These are phyloP conservation scores for Fallopia convolvulus DNA, from an alignment of 148 eudicot genomes.

Conservation along the genomic window DNA sequence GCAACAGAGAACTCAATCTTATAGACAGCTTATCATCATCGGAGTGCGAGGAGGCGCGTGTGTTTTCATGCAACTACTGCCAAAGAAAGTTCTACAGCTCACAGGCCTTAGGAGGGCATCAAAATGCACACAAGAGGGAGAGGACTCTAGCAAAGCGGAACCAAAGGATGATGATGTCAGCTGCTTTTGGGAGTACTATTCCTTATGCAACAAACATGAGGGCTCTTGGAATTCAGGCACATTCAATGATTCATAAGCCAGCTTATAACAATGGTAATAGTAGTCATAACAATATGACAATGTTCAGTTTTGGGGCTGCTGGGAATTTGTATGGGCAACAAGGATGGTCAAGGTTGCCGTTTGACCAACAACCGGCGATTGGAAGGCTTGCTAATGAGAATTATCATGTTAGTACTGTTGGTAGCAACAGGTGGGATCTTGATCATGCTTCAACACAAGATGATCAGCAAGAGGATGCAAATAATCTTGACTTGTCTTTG, in stretches of 20 bases:
- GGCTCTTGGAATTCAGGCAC: conserved; percentile 79
- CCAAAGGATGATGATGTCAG: conserved; percentile 25
- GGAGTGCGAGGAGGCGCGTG: conserved; percentile 51
- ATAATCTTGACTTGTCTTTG: conserved; percentile 54
- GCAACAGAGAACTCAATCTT: conserved; percentile 38
- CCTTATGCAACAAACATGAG: conserved; percentile 62
- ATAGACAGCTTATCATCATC: conserved; percentile 39
- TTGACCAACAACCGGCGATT: conserved; percentile 57
- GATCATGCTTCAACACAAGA: conserved; percentile 15
- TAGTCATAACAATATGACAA: conserved; percentile 16
- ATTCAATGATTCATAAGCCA: conserved; percentile 73
- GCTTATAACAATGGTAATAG: too few relatives aligned
- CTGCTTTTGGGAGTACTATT: conserved; percentile 34
- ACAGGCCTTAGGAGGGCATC: conserved; percentile 87
- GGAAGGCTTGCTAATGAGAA: conserved; percentile 36
- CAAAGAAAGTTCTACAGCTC: conserved; percentile 74
- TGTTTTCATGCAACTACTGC: conserved; percentile 77
- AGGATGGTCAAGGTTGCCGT: conserved; percentile 53
- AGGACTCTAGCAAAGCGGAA: conserved; percentile 55
- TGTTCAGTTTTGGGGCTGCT: conserved; percentile 20
- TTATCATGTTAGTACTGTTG: conserved; percentile 1
- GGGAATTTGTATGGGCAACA: conserved; percentile 32
- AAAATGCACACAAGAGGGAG: conserved; percentile 82
- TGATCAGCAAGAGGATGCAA: conserved; percentile 26
- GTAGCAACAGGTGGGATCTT: conserved; percentile 18